Evolutionary conservation across 176 grass and related monocot species (phyloP).

Genomic region (Zoysia pacifica): DNA sequence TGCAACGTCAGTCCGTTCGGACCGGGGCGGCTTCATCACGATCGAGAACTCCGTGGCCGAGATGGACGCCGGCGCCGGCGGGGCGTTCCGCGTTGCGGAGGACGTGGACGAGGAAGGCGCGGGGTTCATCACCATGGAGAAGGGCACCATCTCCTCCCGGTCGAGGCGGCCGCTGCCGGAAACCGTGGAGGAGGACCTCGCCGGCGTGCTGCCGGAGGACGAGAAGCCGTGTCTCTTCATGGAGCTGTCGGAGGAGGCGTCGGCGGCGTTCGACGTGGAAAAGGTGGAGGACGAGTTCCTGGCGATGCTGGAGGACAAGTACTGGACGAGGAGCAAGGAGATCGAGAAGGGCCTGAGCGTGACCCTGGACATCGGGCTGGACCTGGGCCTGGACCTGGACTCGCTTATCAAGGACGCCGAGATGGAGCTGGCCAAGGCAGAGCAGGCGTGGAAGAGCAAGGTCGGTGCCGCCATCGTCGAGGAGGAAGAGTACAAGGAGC

Average conservation of each 20-base stretch:
- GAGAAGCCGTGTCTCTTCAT: constrained; percentile 82
- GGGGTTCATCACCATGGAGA: constrained; percentile 91
- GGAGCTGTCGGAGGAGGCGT: constrained; percentile 54
- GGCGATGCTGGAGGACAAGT: constrained; percentile 76
- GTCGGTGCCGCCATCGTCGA: constrained; percentile 70
- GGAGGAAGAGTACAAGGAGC: constrained; percentile 85
- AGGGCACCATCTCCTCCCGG: constrained; percentile 61
- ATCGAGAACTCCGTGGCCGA: constrained; percentile 80
- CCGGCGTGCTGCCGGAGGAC: constrained; percentile 38
- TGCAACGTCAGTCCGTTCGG: constrained; percentile 50
- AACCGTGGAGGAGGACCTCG: constrained; percentile 33
- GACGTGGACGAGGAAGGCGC: constrained; percentile 66
- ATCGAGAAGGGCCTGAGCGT: constrained; percentile 67
- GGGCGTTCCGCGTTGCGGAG: constrained; percentile 32
- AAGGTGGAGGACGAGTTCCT: constrained; percentile 91
- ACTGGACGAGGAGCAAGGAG: constrained; percentile 73
- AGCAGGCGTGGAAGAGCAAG: constrained; percentile 74
- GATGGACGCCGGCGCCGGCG: constrained; percentile 29
- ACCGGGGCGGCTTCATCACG: constrained; percentile 78
- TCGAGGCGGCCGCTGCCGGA: constrained; percentile 26
- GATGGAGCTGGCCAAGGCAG: constrained; percentile 73
- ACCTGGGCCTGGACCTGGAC: constrained; percentile 60
- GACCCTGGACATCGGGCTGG: constrained; percentile 62
- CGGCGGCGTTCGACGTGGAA: constrained; percentile 53
- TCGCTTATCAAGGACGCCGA: constrained; percentile 75